Base-by-base conservation (phyloP, 2,329 filamentous ascomycete genomes). In the Sporothrix variecibatus region DNA sequence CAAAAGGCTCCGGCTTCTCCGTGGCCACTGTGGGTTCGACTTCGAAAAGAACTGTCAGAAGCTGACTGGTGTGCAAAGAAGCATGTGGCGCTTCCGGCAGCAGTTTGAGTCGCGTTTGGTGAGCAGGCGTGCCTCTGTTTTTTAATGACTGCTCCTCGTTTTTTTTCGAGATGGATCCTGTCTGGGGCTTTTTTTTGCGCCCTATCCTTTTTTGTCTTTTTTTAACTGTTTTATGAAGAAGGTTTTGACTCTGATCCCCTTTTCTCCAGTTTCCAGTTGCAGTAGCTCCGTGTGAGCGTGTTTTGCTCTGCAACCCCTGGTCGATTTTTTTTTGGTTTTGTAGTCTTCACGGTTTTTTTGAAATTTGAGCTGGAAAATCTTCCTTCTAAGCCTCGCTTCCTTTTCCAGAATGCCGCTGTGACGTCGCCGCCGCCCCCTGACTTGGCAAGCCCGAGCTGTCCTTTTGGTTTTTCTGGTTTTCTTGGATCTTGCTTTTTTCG, bases 371-470 rank as follows among this genome's bases (percentile, higher is more conserved):
- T 28, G n/a, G n/a, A 46, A n/a, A n/a, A 3, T 43, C 26, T 65
- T 26, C 23, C 40, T 49, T 11, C 26, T 68, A 17, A 26, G 20
- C 64, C 17, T 68, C 17, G 65, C 11, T 46, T 46, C 62, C n/a
- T 40, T 28, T 71, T 28, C 23, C 60, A 23, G 69, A 71, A 71
- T 60, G 23, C n/a, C 53, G 40, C 23, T 72, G 70, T 72, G 70
- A 72, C 70, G 70, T 64, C 70, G 56, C 40, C n/a, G 34, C 23
- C 51, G 31, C 17, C 67, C 67, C 67, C 46, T 38, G 43, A 53
- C 49, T 53, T 34, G 65, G 40, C 65, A 17, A n/a, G 8, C 28
- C 12, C 26, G 58, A 11, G 43, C 15, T 28, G 12, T n/a, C 26
- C 9, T 53, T 8, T 26, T 11, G 17, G 6, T 43, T 15, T 34